Conservation (phyloP, 345 rosid genomes). For the Arabidopsis suecica region DNA sequence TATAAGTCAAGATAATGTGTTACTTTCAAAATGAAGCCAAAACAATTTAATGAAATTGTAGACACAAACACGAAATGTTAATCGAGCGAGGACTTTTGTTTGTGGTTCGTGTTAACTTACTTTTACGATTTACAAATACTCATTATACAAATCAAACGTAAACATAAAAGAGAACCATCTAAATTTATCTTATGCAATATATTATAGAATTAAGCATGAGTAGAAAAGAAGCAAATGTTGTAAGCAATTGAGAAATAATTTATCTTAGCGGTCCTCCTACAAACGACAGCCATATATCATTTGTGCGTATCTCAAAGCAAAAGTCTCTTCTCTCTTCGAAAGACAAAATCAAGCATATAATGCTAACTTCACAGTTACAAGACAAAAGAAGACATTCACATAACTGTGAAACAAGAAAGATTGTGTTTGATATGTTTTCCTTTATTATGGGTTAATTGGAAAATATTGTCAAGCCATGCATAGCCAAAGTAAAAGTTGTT, state of each 20-base stretch:
- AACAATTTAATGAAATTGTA: not conserved
- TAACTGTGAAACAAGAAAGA: constrained; percentile 26
- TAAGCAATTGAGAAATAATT: constrained; percentile 13
- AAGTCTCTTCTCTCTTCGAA: constrained; percentile 4
- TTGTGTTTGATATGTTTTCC: constrained; percentile 25
- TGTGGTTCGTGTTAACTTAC: not conserved
- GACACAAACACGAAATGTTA: not conserved
- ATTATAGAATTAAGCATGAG: constrained; percentile 1
- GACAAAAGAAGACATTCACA: constrained; percentile 38
- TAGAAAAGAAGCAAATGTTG: constrained; percentile 28
- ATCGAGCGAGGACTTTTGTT: not conserved
- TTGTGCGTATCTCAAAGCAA: constrained; percentile 24
- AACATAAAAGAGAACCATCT: not conserved
- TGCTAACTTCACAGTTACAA: constrained; percentile 28
- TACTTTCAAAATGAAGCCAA: not conserved
- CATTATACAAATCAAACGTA: not conserved
- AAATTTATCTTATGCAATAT: not conserved
- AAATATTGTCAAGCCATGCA: constrained; percentile 9
- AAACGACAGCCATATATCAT: constrained; percentile 35
- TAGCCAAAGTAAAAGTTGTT: not conserved
- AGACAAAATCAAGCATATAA: constrained; percentile 25
- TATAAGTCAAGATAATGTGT: not conserved
- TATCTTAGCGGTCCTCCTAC: constrained; percentile 17
- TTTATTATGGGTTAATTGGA: not conserved
- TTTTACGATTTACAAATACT: not conserved